Conservation (phyloP, 2,329 filamentous ascomycete species). For the Rosellinia necatrix region DNA sequence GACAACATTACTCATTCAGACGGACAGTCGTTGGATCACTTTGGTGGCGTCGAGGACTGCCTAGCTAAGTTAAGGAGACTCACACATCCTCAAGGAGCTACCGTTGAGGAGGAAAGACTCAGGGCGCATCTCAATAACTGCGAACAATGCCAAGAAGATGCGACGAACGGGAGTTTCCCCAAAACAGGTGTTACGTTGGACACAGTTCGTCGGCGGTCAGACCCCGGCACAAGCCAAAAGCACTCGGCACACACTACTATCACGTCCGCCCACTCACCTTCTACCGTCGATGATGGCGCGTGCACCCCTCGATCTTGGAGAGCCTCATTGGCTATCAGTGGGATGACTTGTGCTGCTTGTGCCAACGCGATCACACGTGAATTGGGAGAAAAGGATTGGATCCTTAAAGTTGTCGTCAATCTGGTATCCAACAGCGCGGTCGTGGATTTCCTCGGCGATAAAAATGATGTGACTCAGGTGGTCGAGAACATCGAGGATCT, state of each 20-base stretch:
- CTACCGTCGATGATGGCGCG: constrained; percentile 12
- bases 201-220: constrained; percentile 10
- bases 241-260: constrained; percentile 47
- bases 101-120: constrained; percentile 29
- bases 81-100: constrained; percentile 21
- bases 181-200: constrained; percentile 5
- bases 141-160: constrained; percentile 45
- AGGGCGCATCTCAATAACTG: constrained; percentile 50
- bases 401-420: constrained; percentile 64
- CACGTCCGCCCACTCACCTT: constrained; percentile 27
- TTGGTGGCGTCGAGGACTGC: constrained; percentile 32
- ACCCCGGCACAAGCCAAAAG: constrained; percentile 45
- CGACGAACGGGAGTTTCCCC: constrained; percentile 12
- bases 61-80: constrained; percentile 8
- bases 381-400: constrained; percentile 61
- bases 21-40: constrained; percentile 17
- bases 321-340: constrained; percentile 59
- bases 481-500: constrained; percentile 62
- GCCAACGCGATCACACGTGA: constrained; percentile 65
- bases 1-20: constrained; percentile 27
- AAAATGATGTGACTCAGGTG: constrained; percentile 52
- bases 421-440: constrained; percentile 70
- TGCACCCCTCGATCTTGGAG: constrained; percentile 32
- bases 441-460: constrained; percentile 57
- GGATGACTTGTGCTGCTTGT: constrained; percentile 77